phyloP scores from a whole-genome alignment of 1,139 yeast species.

The Zygosaccharomyces pseudobailii region DNA sequence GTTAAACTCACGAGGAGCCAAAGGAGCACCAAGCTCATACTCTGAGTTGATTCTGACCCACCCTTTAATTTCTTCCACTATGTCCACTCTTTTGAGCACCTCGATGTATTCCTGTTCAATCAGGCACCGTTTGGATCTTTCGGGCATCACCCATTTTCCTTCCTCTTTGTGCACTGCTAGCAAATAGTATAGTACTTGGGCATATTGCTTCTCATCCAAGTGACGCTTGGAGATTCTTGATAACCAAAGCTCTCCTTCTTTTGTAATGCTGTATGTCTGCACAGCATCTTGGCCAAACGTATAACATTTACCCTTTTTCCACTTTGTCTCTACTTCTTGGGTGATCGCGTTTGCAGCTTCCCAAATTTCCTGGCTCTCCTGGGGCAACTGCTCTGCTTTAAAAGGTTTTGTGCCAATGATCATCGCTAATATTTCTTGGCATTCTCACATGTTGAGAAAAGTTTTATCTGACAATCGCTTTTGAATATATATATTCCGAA shows the following conservation, averaged over 20 bases:
- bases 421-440: not conserved
- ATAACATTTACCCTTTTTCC: slow-evolving; percentile 34
- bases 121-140: slow-evolving; percentile 29
- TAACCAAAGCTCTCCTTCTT: slow-evolving; percentile 43
- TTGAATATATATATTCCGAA: not conserved
- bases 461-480: not conserved
- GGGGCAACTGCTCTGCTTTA: slow-evolving; percentile 21
- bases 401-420: slow-evolving; percentile 12
- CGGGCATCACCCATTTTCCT: slow-evolving; percentile 23
- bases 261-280: slow-evolving; percentile 37
- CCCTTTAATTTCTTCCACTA: slow-evolving; percentile 14
- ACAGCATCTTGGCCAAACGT: slow-evolving; percentile 30
- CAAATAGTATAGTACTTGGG: slow-evolving; percentile 36
- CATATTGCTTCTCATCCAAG: slow-evolving; percentile 36
- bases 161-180: slow-evolving; percentile 24
- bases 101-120: slow-evolving; percentile 33
- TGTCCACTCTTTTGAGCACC: slow-evolving; percentile 24
- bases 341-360: slow-evolving; percentile 27
- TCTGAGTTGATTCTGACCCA: slow-evolving; percentile 32
- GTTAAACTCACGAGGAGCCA: slow-evolving; percentile 49
- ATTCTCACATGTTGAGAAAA: slow-evolving; percentile 1
- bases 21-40: slow-evolving; percentile 36
- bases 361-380: slow-evolving; percentile 20
- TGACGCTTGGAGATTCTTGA: slow-evolving; percentile 41
- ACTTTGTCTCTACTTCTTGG: slow-evolving; percentile 18